Evolutionary conservation across 2,329 filamentous ascomycete genomes (phyloP).

Genomic region (Amesomyces nigricolor): DNA sequence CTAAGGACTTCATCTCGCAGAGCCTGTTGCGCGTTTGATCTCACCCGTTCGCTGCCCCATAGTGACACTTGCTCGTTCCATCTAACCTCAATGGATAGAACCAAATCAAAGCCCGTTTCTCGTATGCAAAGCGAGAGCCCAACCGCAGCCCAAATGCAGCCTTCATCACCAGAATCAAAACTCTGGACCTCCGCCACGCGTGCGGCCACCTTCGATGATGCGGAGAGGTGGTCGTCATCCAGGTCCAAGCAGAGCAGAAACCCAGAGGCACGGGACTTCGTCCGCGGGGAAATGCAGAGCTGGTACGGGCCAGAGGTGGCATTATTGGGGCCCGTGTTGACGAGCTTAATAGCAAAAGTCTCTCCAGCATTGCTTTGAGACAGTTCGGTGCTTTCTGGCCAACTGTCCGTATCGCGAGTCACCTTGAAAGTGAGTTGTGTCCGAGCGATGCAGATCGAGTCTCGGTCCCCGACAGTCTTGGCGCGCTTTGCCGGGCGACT

Average conservation of each 20-base stretch:
- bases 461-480: slow-evolving; percentile 5
- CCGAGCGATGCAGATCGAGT: slow-evolving; percentile 21
- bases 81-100: slow-evolving; percentile 23
- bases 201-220: slow-evolving; percentile 6
- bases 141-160: slow-evolving; percentile 23
- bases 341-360: slow-evolving; percentile 10
- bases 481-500: slow-evolving; percentile 21
- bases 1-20: slow-evolving; percentile 23
- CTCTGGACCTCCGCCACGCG: slow-evolving; percentile 14
- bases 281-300: slow-evolving; percentile 16
- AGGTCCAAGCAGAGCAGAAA: slow-evolving; percentile 12
- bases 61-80: slow-evolving; percentile 29
- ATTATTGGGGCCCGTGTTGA: not conserved
- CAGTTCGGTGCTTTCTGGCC: not conserved
- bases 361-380: slow-evolving; percentile 12
- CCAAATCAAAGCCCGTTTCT: slow-evolving; percentile 4
- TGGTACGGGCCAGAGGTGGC: not conserved
- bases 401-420: not conserved
- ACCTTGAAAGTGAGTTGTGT: slow-evolving; percentile 14
- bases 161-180: slow-evolving; percentile 16
- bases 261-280: slow-evolving; percentile 5
- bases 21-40: slow-evolving; percentile 17
- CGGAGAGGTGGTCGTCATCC: slow-evolving; percentile 1
- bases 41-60: slow-evolving; percentile 14
- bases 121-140: slow-evolving; percentile 12